A percentile compares a stretch with the other conserved stretches of the same genome.
Conservation (phyloP, 768 basidiomycete species). For the Sporobolomyces roseus region DNA sequence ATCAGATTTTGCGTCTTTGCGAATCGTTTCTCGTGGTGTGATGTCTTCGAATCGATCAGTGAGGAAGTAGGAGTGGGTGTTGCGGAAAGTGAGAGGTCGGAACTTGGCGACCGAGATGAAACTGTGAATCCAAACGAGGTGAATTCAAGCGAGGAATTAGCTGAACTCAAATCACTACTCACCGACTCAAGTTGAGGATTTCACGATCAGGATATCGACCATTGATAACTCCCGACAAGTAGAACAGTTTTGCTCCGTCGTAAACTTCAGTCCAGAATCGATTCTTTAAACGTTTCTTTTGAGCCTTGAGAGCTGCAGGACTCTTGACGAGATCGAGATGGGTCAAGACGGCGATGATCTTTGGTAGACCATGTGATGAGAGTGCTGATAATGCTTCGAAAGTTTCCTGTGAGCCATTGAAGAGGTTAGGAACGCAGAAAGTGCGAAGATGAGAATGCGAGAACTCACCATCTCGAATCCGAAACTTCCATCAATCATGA, state of each 20-base stretch:
- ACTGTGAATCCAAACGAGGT: neutral
- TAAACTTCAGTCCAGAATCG: constrained; percentile 99
- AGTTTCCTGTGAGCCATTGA: constrained; percentile 66
- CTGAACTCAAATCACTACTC: neutral
- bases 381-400: constrained; percentile 98
- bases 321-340: constrained; percentile 98
- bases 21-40: constrained; percentile 77
- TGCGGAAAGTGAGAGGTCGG: constrained; percentile 91
- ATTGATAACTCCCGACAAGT: constrained; percentile 91
- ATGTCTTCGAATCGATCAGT: constrained; percentile 93
- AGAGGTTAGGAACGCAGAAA: neutral
- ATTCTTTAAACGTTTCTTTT: constrained; percentile 92
- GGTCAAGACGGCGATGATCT: constrained; percentile 92
- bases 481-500: constrained; percentile 97
- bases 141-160: too few relatives aligned
- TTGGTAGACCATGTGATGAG: constrained; percentile 95
- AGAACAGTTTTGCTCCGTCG: constrained; percentile 96
- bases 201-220: constrained; percentile 96
- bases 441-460: neutral
- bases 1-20: constrained; percentile 81
- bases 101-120: constrained; percentile 99
- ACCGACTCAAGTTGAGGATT: constrained; percentile 85
- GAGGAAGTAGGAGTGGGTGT: constrained; percentile 88
- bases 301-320: constrained; percentile 72
- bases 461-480: constrained; percentile 89